These are phyloP conservation scores for Pichia deserticola DNA, from an alignment of 805 yeast genomes.

Conservation along the genomic window DNA sequence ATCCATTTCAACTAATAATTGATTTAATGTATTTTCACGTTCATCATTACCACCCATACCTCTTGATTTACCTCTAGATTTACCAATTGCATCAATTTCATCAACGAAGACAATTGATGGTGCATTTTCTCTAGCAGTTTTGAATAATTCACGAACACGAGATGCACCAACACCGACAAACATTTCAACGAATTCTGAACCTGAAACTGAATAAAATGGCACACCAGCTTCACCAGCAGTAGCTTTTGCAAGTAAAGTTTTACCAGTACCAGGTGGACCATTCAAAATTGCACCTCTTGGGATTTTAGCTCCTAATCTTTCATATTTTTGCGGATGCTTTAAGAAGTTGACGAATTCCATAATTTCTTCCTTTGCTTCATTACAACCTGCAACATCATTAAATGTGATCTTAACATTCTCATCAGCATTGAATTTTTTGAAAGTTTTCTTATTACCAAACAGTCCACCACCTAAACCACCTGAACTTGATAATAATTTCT, in stretches of 20 bases:
- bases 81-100: slow-evolving; percentile 95
- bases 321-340: slow-evolving; percentile 79
- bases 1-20: slow-evolving; percentile 91
- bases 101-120: slow-evolving; percentile 89
- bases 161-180: slow-evolving; percentile 96
- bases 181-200: slow-evolving; percentile 96
- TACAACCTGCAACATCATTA: slow-evolving; percentile 90
- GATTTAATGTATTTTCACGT: slow-evolving; percentile 88
- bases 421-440: slow-evolving; percentile 76
- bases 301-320: slow-evolving; percentile 83
- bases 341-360: slow-evolving; percentile 91
- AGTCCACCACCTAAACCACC: slow-evolving; percentile 51
- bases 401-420: slow-evolving; percentile 76
- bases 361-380: slow-evolving; percentile 89
- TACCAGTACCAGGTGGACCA: slow-evolving; percentile 98
- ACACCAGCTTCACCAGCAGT: slow-evolving; percentile 97
- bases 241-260: slow-evolving; percentile 85
- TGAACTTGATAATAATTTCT: slow-evolving; percentile 45
- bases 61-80: slow-evolving; percentile 64
- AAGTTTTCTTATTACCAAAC: slow-evolving; percentile 71
- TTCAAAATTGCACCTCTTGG: slow-evolving; percentile 93
- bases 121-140: slow-evolving; percentile 82
- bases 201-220: slow-evolving; percentile 85
- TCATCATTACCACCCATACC: slow-evolving; percentile 85
- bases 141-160: slow-evolving; percentile 86